Evolutionary conservation across 169 alveolate species (phyloP), one percentile per base, ranked within the genome.

Genomic region (Plasmodium malariae): DNA sequence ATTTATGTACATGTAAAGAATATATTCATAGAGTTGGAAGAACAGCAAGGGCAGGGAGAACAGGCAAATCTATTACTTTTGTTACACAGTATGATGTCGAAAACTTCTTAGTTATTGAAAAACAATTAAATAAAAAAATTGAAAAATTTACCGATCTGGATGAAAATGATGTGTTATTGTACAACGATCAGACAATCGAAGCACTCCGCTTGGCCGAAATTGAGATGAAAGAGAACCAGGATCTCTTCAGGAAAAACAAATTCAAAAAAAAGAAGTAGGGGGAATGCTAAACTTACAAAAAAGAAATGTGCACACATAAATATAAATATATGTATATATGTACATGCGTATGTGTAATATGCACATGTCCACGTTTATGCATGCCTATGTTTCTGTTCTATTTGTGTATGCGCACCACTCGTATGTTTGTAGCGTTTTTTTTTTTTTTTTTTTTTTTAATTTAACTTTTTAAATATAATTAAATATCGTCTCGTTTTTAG

Each of bases 21-120:
- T 99, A 97, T 85, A 97, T 99, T 17, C 99, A 99, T 91, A 93
- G 99, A 88, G 99, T 98, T 0, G 99, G 99, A 40, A 95, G 99
- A 91, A 98, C 99, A 0, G 99, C 99, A 6, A 95, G 99, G 37
- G 99, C 99, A 2, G 99, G 99, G 9, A 96, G 97, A 80, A 93
- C 98, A 17, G 99, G 99, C 7, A 93, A 96, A 69, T 97, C 99
- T n/a, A 93, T 98, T 0, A 96, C 99, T 1, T 68, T 98, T 17
- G 99, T 98, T n/a, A 98, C 99, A 30, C 98, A 98, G 95, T 97
- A 96, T 37, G 97, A 87, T 88, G 94, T 93, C 6, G 88, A 55
- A 51, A 72, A 65, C 4, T 92, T 92, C 54, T 72, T 87, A 36
- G n/a, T 63, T 14, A 76, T 87, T n/a, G 92, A 74, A 51, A 87